Evolutionary conservation across 2,329 filamentous ascomycete species (phyloP).

Genomic region (Sporothrix protearum): DNA sequence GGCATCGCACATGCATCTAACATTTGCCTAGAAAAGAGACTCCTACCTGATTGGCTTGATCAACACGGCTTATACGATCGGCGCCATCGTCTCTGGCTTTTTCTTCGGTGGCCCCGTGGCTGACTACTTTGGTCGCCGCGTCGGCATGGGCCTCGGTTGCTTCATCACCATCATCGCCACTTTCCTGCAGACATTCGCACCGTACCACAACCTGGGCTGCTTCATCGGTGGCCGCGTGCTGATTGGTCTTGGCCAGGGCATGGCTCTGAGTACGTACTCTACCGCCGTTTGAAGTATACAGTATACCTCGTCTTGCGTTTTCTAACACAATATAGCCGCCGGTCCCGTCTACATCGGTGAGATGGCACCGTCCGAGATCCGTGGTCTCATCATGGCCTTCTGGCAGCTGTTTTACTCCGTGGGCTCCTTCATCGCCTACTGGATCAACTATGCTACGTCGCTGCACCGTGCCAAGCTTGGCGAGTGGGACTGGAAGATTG

Average conservation of each 20-base stretch:
- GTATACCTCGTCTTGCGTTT: background rate
- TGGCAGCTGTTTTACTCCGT: constrained; percentile 68
- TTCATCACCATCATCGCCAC: constrained; percentile 64
- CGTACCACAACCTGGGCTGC: constrained; percentile 56
- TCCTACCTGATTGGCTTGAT: constrained; percentile 49
- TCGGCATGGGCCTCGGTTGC: constrained; percentile 63
- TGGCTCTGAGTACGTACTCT: constrained; percentile 43
- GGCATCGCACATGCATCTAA: too few species aligned
- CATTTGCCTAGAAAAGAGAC: constrained; percentile 37
- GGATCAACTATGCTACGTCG: constrained; percentile 62
- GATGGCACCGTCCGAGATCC: constrained; percentile 60
- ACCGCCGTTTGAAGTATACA: background rate
- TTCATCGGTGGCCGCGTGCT: constrained; percentile 67
- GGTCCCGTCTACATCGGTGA: constrained; percentile 71
- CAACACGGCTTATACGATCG: constrained; percentile 68
- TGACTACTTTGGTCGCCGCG: constrained; percentile 59
- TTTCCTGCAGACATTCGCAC: constrained; percentile 64
- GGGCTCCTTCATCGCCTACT: constrained; percentile 62
- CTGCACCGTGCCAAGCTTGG: constrained; percentile 55
- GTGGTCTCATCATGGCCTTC: constrained; percentile 65
- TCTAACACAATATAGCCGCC: constrained; percentile 44
- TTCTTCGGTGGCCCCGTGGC: constrained; percentile 63
- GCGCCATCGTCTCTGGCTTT: constrained; percentile 66
- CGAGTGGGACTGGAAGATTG: constrained; percentile 70
- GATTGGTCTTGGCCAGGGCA: constrained; percentile 67